phyloP scores from a whole-genome alignment of 1,139 yeast genomes.

The Pichia sp. region DNA sequence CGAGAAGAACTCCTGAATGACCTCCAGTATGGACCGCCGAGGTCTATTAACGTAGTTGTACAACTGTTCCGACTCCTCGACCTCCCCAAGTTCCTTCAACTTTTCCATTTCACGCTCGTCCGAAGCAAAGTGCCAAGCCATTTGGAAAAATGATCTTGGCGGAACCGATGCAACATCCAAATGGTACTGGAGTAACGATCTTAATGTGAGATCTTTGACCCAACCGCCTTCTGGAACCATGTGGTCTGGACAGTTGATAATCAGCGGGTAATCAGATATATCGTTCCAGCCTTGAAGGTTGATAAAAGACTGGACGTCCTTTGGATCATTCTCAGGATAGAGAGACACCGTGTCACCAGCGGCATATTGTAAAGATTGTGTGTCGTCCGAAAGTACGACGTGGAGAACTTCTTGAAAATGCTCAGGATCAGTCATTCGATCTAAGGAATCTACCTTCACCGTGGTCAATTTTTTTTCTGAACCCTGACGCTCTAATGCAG shows the following conservation, averaged over 20 bases:
- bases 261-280: conserved; percentile 56
- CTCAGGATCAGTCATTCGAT: conserved; percentile 34
- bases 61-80: conserved; percentile 71
- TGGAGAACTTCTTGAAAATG: conserved; percentile 92
- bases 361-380: conserved; percentile 35
- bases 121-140: conserved; percentile 67
- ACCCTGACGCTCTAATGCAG: not conserved
- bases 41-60: conserved; percentile 91
- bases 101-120: conserved; percentile 69
- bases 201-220: conserved; percentile 51
- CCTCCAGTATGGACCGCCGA: conserved; percentile 79
- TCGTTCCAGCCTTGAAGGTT: conserved; percentile 71
- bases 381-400: conserved; percentile 39
- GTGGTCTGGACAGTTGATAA: conserved; percentile 12
- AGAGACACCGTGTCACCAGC: conserved; percentile 83
- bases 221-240: conserved; percentile 46
- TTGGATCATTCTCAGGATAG: conserved; percentile 67
- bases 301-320: conserved; percentile 60
- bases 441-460: conserved; percentile 29
- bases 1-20: conserved; percentile 72
- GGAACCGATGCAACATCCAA: conserved; percentile 82
- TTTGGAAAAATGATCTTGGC: conserved; percentile 70
- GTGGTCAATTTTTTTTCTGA: not conserved
- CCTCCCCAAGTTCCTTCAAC: conserved; percentile 66
- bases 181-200: conserved; percentile 73